phyloP scores from a whole-genome alignment of 2,329 filamentous ascomycete species.

The Zymoseptoria brevis region DNA sequence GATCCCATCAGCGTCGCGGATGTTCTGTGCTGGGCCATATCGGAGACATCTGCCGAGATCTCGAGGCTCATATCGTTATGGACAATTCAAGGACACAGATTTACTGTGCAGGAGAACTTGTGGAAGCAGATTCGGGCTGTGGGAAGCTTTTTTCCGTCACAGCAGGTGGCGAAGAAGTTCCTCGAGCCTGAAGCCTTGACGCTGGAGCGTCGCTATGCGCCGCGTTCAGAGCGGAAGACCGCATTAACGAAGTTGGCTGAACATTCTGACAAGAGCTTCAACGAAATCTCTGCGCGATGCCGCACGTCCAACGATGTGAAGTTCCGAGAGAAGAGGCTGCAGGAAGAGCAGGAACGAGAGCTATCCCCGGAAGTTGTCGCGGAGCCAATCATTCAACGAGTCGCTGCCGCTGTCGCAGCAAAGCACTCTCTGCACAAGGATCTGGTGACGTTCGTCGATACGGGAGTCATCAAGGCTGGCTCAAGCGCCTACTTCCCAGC shows the following conservation, averaged over 20 bases:
- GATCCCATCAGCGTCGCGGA: constrained; percentile 48
- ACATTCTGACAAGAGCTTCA: constrained; percentile 41
- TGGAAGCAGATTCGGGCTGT: constrained; percentile 6
- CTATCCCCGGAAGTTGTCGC: constrained; percentile 56
- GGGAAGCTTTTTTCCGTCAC: constrained; percentile 22
- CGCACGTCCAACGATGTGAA: too few species aligned
- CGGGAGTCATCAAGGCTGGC: constrained; percentile 26
- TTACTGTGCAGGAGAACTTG: constrained; percentile 26
- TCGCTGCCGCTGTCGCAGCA: constrained; percentile 33
- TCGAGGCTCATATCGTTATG: too few species aligned
- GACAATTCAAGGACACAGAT: constrained; percentile 51
- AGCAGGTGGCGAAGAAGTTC: constrained; percentile 47
- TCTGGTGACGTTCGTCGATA: constrained; percentile 35
- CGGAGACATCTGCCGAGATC: too few species aligned
- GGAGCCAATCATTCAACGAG: constrained; percentile 47
- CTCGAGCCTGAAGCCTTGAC: constrained; percentile 63
- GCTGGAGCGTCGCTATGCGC: constrained; percentile 41
- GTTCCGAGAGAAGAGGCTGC: too few species aligned
- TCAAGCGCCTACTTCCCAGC: constrained; percentile 31
- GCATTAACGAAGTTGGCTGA: constrained; percentile 26
- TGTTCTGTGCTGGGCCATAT: constrained; percentile 53
- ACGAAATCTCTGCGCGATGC: constrained; percentile 23
- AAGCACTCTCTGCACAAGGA: constrained; percentile 38
- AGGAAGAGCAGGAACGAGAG: constrained; percentile 64
- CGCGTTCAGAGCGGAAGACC: not conserved